Conservation (phyloP, 2,329 filamentous ascomycete species). For the Cercospora sojina region DNA sequence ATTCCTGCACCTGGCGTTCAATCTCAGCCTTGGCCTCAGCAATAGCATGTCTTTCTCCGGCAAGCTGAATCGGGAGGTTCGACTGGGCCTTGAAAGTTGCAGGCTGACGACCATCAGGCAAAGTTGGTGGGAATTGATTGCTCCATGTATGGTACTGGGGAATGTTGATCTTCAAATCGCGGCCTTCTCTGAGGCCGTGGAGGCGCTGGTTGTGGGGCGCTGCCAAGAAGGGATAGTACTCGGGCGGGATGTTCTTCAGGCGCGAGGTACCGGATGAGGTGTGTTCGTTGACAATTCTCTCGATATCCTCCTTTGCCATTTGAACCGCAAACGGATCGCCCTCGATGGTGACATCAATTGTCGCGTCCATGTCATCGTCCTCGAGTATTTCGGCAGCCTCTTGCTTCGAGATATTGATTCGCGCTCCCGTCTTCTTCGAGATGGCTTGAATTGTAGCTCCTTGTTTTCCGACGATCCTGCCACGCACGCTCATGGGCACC, state of each 20-base stretch:
- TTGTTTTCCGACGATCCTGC: slow-evolving; percentile 89
- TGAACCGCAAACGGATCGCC: slow-evolving; percentile 87
- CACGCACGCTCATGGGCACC: slow-evolving; percentile 77
- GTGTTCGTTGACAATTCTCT: slow-evolving; percentile 83
- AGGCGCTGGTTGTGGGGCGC: slow-evolving; percentile 70
- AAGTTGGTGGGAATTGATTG: slow-evolving; percentile 64
- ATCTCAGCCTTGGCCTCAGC: slow-evolving; percentile 77
- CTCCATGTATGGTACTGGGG: slow-evolving; percentile 77
- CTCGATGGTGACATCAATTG: slow-evolving; percentile 83
- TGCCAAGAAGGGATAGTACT: slow-evolving; percentile 94
- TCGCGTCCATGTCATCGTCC: slow-evolving; percentile 73
- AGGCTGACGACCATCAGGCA: slow-evolving; percentile 61
- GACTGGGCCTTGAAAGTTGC: slow-evolving; percentile 69
- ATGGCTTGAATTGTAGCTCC: slow-evolving; percentile 88
- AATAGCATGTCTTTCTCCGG: slow-evolving; percentile 79
- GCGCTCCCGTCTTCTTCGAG: slow-evolving; percentile 83
- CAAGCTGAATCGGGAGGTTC: slow-evolving; percentile 78
- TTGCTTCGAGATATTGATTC: slow-evolving; percentile 82
- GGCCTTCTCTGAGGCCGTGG: slow-evolving; percentile 67
- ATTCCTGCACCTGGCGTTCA: slow-evolving; percentile 72
- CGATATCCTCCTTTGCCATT: slow-evolving; percentile 77
- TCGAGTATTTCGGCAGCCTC: slow-evolving; percentile 60
- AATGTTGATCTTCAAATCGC: slow-evolving; percentile 77
- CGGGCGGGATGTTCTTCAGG: slow-evolving; percentile 78
- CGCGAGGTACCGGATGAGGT: slow-evolving; percentile 78